Evolutionary conservation across 331 rosid genomes (phyloP), one percentile per base, ranked within the genome.

Genomic region (Dryas integrifolia): DNA sequence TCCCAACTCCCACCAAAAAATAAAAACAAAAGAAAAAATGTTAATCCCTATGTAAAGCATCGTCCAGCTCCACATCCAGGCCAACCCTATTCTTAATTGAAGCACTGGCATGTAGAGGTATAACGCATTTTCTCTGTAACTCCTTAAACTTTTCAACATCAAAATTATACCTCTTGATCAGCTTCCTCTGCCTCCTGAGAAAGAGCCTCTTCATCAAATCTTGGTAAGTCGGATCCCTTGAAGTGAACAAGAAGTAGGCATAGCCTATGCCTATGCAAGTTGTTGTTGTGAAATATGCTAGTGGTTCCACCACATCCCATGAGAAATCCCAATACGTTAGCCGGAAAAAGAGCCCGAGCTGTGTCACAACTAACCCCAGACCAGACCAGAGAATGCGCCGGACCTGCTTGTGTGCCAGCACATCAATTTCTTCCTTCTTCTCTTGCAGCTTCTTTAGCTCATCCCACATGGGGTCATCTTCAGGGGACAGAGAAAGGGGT

Each of bases 251-350:
- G 46, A 92, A 95, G 90, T 95, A 95, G 47, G 94, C 88, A 85
- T 95, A 95, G 53, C 99, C 92, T 14, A 92, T 65, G 38, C 92
- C 88, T 66, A 95, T 69, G 75, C 97, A 91, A n/a, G 84, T 41
- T 5, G 91, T n/a, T 16, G 99, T 95, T 26, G 92, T 69, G 66
- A 95, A 95, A 77, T 85, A 95, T 13, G 99, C 87, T 24, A 95
- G 81, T 16, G 99, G 99, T 66, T 92, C 99, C 98, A 95, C 91
- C 18, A 95, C 91, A 65, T 95, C 99, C 99, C 99, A 95, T 16
- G 99, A 95, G 64, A 92, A 95, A 45, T 95, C 99, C 99, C 99
- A 95, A 89, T 90, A 95, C 16, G 99, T 95, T 59, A 95, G 82
- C 78, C 99, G 74, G 71, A 95, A 95, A 85, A 95, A 92, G 35